Conservation (phyloP, 2,329 filamentous ascomycete species). For the Chaetomiaceae sp. region DNA sequence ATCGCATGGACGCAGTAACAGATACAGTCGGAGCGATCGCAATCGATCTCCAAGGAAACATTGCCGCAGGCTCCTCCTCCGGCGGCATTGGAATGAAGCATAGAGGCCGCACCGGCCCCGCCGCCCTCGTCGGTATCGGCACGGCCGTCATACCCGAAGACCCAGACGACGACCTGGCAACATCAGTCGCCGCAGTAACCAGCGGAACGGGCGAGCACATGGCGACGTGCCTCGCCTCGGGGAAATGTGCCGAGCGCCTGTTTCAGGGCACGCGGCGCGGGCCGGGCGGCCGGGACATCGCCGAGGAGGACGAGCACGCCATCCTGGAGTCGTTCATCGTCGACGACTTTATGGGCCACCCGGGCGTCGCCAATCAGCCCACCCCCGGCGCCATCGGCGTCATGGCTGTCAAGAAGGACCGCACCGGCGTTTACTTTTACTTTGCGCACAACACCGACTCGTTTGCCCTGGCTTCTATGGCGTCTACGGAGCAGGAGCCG, state of each 20-base stretch:
- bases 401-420: constrained; percentile 81
- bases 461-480: constrained; percentile 84
- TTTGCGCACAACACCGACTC: constrained; percentile 96
- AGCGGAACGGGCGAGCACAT: constrained; percentile 98
- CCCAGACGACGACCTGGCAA: constrained; percentile 60
- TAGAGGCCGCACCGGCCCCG: constrained; percentile 82
- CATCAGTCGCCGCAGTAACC: constrained; percentile 76
- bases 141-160: constrained; percentile 81
- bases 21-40: constrained; percentile 97
- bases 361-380: constrained; percentile 73
- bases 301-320: constrained; percentile 71
- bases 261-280: constrained; percentile 64
- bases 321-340: constrained; percentile 71
- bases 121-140: constrained; percentile 86
- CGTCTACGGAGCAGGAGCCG: constrained; percentile 68
- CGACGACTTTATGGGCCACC: constrained; percentile 90
- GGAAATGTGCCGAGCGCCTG: constrained; percentile 78
- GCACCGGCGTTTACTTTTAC: constrained; percentile 72
- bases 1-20: constrained; percentile 61
- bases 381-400: constrained; percentile 87
- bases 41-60: constrained; percentile 77
- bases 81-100: constrained; percentile 99
- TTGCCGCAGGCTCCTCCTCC: constrained; percentile 92
- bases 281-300: constrained; percentile 55
- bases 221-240: constrained; percentile 88